Base-by-base conservation (phyloP, 176 grass and related monocot species). In the Aegilops umbellulata region DNA sequence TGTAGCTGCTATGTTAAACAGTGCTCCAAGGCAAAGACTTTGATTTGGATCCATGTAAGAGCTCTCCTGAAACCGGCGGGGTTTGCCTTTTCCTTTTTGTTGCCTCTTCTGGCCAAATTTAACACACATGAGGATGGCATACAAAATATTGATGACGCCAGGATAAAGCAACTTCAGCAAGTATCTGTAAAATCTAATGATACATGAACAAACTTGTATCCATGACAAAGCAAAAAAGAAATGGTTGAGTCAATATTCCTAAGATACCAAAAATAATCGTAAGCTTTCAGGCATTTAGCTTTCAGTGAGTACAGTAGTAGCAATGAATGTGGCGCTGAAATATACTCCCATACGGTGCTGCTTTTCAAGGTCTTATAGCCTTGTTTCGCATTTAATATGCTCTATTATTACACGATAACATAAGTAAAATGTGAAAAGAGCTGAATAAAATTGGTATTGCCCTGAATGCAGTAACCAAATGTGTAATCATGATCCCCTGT, bases 1-100 rank as follows among this genome's bases (percentile, higher is more conserved):
- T 86, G 96, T 98, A 25, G 96, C 96, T 86, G 96, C 96, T 58
- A 98, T 98, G 61, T 98, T 89, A 89, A 98, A 98, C 20, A 98
- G 82, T 86, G 96, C 93, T 82, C 96, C 96, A 84, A 98, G 91
- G 80, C 96, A 98, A 74, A 98, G 90, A 47, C 90, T 88, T 76
- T 98, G 96, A 79, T 91, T 84, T 47, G 96, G 93, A 88, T 95
- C 92, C 96, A 98, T 95, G 79, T 98, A 98, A 63, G 93, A 89
- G 73, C 90, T 92, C 88, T 98, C 96, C 81, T 95, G 90, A 90
- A 94, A 98, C 8, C 82, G 88, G 11, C 78, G 86, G 30, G 73
- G 17, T 71, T 78, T 88, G 36, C 82, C 55, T 77, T 91, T 91
- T 19, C 83, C 34, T 86, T 94, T 95, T 44, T 72, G 77, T 82